Conservation (phyloP, 1,284 basidiomycete genomes). For the Apiotrichum siamense region DNA sequence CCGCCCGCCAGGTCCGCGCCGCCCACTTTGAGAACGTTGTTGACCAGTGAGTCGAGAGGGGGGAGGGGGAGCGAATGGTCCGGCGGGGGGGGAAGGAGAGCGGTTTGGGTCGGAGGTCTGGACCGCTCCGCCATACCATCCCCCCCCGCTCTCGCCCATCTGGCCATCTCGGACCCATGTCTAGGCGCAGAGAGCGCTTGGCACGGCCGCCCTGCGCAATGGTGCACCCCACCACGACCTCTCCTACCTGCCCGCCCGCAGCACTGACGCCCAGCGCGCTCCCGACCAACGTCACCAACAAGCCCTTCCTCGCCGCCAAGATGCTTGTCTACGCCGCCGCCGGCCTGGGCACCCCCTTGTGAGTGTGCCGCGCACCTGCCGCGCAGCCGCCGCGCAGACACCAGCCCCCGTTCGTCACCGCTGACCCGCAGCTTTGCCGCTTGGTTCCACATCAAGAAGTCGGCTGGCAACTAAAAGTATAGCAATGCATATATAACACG, state of each 20-base stretch:
- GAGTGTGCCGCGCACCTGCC: not conserved
- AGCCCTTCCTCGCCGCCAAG: constrained; percentile 34
- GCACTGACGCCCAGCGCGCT: constrained; percentile 27
- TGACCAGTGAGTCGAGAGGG: constrained; percentile 13
- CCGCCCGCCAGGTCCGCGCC: constrained; percentile 10
- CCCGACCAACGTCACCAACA: constrained; percentile 37
- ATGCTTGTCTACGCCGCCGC: constrained; percentile 24
- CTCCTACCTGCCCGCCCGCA: not conserved
- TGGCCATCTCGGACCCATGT: too few species aligned
- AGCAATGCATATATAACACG: not conserved
- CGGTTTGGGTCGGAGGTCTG: not conserved
- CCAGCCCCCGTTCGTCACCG: too few species aligned
- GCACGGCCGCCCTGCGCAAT: not conserved
- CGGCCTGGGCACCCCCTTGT: constrained; percentile 21
- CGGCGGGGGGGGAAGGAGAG: not conserved
- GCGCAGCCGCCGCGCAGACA: not conserved
- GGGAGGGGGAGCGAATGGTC: not conserved
- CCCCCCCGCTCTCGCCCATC: too few species aligned
- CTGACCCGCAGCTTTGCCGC: not conserved
- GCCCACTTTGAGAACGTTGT: constrained; percentile 18
- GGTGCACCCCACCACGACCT: not conserved
- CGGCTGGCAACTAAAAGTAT: not conserved
- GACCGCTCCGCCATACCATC: too few species aligned
- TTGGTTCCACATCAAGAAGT: constrained; percentile 1
- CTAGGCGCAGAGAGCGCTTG: too few species aligned